Base-by-base conservation (phyloP, 371 early-diverging fungal species). In the Actinomortierella ambigua region DNA sequence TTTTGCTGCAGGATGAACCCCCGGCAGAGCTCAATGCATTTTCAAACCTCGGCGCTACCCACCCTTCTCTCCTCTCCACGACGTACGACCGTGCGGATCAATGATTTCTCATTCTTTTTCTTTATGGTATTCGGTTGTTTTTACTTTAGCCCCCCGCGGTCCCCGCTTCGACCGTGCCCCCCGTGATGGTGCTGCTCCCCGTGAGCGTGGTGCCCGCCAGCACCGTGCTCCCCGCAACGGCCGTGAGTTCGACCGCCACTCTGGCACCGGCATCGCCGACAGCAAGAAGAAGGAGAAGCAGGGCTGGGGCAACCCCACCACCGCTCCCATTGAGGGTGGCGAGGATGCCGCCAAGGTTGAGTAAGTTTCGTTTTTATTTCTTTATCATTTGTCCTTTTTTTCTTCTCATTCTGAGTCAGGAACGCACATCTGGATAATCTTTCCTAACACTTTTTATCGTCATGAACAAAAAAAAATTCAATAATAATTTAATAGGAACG, bases 271-370 rank as follows among this genome's bases (percentile, higher is more conserved):
- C 63, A 79, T 83, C 27, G 60, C 58, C 73, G 93, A 92, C 77
- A 82, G 84, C 65, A 87, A 91, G 59, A 95, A 95, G 88, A 94
- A 94, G 88, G 89, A 89, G 69, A 89, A 89, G 71, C 83, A 86
- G 75, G 87, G 87, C 49, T 90, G 93, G 91, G 95, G 95, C 57
- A 83, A 90, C 61, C 76, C 83, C 65, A 75, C 79, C 63, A 76
- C 63, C 28, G 47, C 75, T 42, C 58, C 76, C 49, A 68, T 75
- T 49, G 82, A 80, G 48, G 85, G 80, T 62, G 77, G 65, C 57
- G 63, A 65, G 65, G 59, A 62, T 53, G 79, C 65, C 47, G 53
- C 63, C 40, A 55, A 57, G 39, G 53, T 22, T 46, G 51, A 50
- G 70, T 71, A 71, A 65, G 71, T 71, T 17, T 15, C 43, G n/a